Evolutionary conservation across 1,284 basidiomycete genomes (phyloP).

Genomic region (Ceratobasidium sp.): DNA sequence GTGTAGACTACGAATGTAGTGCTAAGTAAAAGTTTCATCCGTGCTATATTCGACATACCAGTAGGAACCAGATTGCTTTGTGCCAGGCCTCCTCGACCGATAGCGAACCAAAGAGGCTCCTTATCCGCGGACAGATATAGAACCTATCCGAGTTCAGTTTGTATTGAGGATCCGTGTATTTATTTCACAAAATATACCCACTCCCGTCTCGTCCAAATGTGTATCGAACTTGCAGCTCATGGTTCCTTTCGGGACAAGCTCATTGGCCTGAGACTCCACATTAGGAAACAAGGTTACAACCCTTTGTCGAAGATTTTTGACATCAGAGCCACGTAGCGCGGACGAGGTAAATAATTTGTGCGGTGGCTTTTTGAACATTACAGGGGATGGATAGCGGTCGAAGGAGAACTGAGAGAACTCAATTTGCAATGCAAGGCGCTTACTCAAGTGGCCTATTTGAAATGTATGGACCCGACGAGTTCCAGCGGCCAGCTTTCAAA

Average conservation of each 20-base stretch:
- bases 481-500: too few relatives aligned
- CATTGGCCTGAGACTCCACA: conserved; percentile 63
- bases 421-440: not conserved
- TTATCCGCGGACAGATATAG: conserved; percentile 76
- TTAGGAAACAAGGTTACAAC: conserved; percentile 65
- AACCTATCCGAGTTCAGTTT: conserved; percentile 59
- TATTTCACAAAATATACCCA: conserved; percentile 64
- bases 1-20: conserved; percentile 68
- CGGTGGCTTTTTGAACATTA: conserved; percentile 40
- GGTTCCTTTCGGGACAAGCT: conserved; percentile 78
- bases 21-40: not conserved
- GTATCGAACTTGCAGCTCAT: conserved; percentile 74
- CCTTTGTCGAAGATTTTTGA: conserved; percentile 74
- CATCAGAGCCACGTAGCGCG: conserved; percentile 72
- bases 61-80: conserved; percentile 77
- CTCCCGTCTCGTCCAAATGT: conserved; percentile 72
- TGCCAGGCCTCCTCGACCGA: conserved; percentile 69
- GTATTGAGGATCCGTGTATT: conserved; percentile 30
- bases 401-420: not conserved
- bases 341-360: conserved; percentile 34
- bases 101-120: conserved; percentile 85
- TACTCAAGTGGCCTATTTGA: not conserved
- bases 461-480: too few relatives aligned
- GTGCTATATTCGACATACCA: conserved; percentile 56
- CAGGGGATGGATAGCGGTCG: not conserved